Evolutionary conservation across 108 stramenopile species (phyloP).

Genomic region (Phaeodactylum tricornutum): DNA sequence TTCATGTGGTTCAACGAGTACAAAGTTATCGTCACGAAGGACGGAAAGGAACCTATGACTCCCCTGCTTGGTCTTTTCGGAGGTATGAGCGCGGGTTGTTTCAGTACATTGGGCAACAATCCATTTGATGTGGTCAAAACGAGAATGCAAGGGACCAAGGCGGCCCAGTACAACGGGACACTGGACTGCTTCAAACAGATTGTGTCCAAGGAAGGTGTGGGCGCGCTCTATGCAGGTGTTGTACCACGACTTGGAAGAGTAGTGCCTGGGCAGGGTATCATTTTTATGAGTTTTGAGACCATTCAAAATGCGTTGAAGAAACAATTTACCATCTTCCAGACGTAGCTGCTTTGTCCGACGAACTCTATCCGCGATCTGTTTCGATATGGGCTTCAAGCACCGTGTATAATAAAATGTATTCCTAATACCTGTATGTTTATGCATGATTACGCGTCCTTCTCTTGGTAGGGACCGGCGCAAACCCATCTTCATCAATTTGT

Average conservation of each 20-base stretch:
- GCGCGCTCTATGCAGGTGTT: constrained; percentile 90
- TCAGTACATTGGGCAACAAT: constrained; percentile 93
- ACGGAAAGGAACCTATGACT: constrained; percentile 65
- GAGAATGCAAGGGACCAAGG: constrained; percentile 92
- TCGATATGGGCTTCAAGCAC: too few relatives aligned
- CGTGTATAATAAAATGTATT: too few relatives aligned
- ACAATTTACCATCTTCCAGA: constrained; percentile 46
- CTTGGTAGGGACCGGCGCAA: too few relatives aligned
- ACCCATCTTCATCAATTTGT: too few relatives aligned
- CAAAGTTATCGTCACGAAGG: constrained; percentile 70
- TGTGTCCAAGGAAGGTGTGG: constrained; percentile 74
- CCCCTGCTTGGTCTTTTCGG: constrained; percentile 84
- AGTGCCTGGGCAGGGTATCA: constrained; percentile 96
- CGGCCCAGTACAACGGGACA: constrained; percentile 74
- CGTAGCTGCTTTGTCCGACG: background rate
- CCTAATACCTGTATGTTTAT: too few relatives aligned
- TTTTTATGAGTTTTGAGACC: constrained; percentile 93
- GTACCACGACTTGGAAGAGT: constrained; percentile 90
- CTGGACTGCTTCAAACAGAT: constrained; percentile 91
- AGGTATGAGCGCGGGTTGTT: constrained; percentile 95
- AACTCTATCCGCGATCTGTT: too few relatives aligned
- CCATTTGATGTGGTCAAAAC: constrained; percentile 99
- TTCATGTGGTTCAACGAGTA: constrained; percentile 99
- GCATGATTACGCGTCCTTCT: too few relatives aligned
- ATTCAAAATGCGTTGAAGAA: constrained; percentile 67